Conservation (phyloP, 495 filamentous ascomycete species). For the Lentithecium fluviatile region DNA sequence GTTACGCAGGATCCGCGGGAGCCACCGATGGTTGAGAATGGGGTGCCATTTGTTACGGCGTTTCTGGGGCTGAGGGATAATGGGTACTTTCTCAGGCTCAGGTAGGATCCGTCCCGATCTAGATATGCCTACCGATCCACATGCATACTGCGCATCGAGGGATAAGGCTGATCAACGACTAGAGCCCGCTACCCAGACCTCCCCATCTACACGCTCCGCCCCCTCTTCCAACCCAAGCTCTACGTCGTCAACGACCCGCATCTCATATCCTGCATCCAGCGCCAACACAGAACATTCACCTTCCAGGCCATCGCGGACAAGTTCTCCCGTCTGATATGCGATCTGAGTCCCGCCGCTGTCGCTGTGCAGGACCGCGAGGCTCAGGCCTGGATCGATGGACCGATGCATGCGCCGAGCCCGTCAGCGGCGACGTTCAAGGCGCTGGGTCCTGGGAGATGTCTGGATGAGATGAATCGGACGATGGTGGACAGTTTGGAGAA, state of each 20-base stretch:
- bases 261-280: constrained; percentile 42
- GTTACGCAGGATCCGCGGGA: constrained; percentile 4
- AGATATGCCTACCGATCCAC: not conserved
- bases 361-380: not conserved
- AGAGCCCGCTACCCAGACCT: not conserved
- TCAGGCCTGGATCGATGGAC: not conserved
- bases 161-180: not conserved
- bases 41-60: not conserved
- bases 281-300: constrained; percentile 39
- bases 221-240: constrained; percentile 39
- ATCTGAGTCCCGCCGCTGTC: constrained; percentile 34
- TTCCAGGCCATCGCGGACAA: constrained; percentile 44
- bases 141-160: not conserved
- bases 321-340: constrained; percentile 35
- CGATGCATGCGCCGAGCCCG: constrained; percentile 24
- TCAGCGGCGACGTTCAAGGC: constrained; percentile 3
- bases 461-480: constrained; percentile 45
- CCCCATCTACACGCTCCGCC: constrained; percentile 41
- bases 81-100: not conserved
- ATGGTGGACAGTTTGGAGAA: constrained; percentile 37
- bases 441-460: constrained; percentile 25
- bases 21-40: not conserved
- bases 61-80: constrained; percentile 1
- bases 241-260: constrained; percentile 42
- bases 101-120: not conserved